phyloP scores from a whole-genome alignment of 805 yeast genomes.

The Metschnikowia arizonensis region DNA sequence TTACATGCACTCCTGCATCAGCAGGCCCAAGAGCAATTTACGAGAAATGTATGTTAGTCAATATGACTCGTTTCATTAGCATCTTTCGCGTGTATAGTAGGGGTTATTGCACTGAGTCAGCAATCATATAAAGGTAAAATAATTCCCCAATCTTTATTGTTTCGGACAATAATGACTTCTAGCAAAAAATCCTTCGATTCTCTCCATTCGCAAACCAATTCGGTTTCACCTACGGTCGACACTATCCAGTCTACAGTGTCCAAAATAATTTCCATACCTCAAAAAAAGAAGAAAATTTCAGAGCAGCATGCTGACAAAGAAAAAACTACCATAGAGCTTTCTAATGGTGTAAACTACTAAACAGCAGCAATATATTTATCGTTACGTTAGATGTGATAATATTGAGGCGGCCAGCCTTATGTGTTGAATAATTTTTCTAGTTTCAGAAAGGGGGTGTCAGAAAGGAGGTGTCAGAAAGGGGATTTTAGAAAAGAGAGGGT shows the following conservation, averaged over 20 bases:
- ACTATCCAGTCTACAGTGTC: not conserved
- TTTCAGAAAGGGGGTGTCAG: too few relatives aligned
- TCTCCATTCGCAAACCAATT: slow-evolving; percentile 5
- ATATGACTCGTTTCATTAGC: not conserved
- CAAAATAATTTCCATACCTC: slow-evolving; percentile 1
- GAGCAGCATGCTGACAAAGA: not conserved
- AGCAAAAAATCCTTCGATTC: slow-evolving; percentile 13
- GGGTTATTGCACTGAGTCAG: too few relatives aligned
- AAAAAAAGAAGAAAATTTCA: not conserved
- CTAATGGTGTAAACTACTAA: slow-evolving; percentile 7
- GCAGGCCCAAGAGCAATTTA: not conserved
- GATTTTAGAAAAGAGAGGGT: too few relatives aligned
- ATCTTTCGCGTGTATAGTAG: not conserved
- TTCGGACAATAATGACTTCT: not conserved
- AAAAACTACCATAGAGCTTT: not conserved
- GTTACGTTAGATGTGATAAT: slow-evolving; percentile 1
- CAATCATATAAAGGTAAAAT: not conserved
- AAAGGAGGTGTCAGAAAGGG: too few relatives aligned
- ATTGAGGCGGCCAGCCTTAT: too few relatives aligned
- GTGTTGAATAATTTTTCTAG: too few relatives aligned
- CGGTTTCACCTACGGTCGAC: slow-evolving; percentile 9
- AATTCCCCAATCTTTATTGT: not conserved
- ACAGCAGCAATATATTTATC: slow-evolving; percentile 10
- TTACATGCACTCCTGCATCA: not conserved
- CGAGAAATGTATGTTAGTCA: not conserved